phyloP scores from a whole-genome alignment of 352 stramenopile genomes.

The Thraustochytrium sp. region DNA sequence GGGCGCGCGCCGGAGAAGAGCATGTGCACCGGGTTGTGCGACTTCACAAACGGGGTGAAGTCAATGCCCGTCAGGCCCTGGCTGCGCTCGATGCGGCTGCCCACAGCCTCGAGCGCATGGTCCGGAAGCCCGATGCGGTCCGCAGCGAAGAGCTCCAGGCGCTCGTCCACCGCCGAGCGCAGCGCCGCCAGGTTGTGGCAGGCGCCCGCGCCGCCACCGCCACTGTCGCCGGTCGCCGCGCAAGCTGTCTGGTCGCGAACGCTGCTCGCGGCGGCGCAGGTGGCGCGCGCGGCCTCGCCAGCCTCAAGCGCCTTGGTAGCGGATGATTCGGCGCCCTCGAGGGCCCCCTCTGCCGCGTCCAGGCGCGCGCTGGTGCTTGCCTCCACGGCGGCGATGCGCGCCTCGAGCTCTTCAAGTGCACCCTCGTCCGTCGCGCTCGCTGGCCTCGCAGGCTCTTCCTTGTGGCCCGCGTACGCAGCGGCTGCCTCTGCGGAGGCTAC shows the following conservation, averaged over 20 bases:
- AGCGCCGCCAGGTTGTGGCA: neutral
- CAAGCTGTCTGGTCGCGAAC: neutral
- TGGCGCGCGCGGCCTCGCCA: neutral
- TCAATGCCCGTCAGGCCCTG: neutral
- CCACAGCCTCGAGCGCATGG: neutral
- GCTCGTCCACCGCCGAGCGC: neutral
- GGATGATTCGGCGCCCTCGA: neutral
- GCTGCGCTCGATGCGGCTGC: neutral
- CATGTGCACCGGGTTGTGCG: neutral
- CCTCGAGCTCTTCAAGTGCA: neutral
- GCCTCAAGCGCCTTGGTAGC: neutral
- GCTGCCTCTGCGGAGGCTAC: too few species aligned
- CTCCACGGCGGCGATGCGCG: neutral
- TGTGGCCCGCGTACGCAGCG: too few species aligned
- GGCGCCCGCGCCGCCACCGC: neutral
- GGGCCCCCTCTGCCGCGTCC: neutral
- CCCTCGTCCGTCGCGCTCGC: neutral
- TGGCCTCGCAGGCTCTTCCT: neutral
- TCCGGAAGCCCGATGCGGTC: conserved; percentile 6
- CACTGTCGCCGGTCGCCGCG: neutral
- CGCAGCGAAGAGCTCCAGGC: neutral
- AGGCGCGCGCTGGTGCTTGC: neutral
- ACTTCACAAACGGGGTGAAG: neutral
- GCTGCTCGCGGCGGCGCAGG: neutral
- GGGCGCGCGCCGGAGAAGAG: neutral